Base-by-base conservation (phyloP, 139 green algal genomes). In the Chlamydomonas schloesseri region DNA sequence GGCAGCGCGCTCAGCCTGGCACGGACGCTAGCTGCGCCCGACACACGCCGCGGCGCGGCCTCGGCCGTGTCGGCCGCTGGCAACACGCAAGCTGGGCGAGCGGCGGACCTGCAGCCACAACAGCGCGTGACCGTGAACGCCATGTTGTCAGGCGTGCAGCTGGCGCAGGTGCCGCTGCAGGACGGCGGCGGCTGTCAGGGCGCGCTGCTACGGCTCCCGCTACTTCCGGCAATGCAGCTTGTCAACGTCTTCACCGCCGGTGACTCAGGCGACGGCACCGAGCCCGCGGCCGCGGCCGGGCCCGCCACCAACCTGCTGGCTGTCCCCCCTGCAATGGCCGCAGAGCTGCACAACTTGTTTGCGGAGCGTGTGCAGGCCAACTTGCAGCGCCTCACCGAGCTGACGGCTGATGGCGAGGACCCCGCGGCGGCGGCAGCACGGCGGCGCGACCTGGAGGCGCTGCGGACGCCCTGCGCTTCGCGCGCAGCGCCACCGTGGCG, bases 171-270 rank as follows among this genome's bases (percentile, higher is more conserved):
- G 33, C 68, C 68, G 14, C 68, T 73, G 68, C 42, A 50, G 42
- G 17, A 18, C 17, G 68, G 13, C 14, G 33, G 26, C 33, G 46
- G 72, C 72, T 64, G 46, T 15, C 46, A 79, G 46, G 46, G 5
- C 3, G 72, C 29, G 0, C 24, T 23, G 37, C 46, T 79, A 1
- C 29, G 47, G 28, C 72, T 79, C 6, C 72, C 72, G 46, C 47
- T 42, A 14, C 72, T 79, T 4, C 72, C 72, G 1, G 46, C 72
- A 13, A 62, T 79, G 72, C 72, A 79, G 47, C 29, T 64, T 15
- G 46, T 79, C 72, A 79, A 65, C 72, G 72, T 79, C 29, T 79
- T 79, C 47, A 50, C 72, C 46, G 26, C 72, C 46, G 42, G n/a
- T n/a, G n/a, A n/a, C n/a, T n/a, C n/a, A n/a, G n/a, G 42, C 42